Percentiles rank a stretch among this genome's conserved stretches.
Conservation (phyloP, 129 eudicot genomes). For the Helianthus tuberosus region DNA sequence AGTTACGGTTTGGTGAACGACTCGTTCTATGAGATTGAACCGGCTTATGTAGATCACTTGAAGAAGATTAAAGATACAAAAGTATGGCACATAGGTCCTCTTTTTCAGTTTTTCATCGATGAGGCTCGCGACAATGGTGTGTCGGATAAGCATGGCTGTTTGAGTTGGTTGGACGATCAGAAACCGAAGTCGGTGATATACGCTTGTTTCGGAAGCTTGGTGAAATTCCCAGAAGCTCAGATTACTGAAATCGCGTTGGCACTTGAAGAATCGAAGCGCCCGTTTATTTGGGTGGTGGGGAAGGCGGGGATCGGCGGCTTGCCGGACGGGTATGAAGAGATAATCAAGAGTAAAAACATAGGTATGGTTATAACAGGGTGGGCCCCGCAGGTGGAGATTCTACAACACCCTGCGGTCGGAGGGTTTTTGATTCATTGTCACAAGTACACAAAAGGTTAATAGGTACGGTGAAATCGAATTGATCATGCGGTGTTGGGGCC, state of each 20-base stretch:
- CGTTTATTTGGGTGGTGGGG: slow-evolving; percentile 55
- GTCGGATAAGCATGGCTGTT: background rate
- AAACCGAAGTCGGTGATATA: slow-evolving; percentile 36
- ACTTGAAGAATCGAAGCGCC: slow-evolving; percentile 32
- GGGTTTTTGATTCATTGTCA: slow-evolving; percentile 55
- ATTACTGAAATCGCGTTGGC: slow-evolving; percentile 47
- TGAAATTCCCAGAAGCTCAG: slow-evolving; percentile 37
- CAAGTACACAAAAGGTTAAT: no score
- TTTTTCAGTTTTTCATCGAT: slow-evolving; percentile 20
- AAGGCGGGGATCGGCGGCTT: slow-evolving; percentile 24
- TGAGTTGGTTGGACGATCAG: slow-evolving; percentile 47
- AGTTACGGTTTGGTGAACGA: slow-evolving; percentile 48
- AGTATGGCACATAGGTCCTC: slow-evolving; percentile 47
- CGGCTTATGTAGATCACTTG: slow-evolving; percentile 41
- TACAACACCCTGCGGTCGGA: slow-evolving; percentile 35
- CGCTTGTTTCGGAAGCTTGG: slow-evolving; percentile 53
- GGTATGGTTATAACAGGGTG: slow-evolving; percentile 41
- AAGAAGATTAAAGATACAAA: slow-evolving; percentile 17
- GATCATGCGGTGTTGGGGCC: no score
- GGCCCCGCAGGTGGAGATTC: slow-evolving; percentile 52
- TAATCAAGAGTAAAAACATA: slow-evolving; percentile 13
- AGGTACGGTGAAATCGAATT: no score
- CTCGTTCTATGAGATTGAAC: slow-evolving; percentile 53
- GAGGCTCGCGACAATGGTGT: background rate
- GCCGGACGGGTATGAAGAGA: slow-evolving; percentile 43